Evolutionary conservation across 768 basidiomycete species (phyloP).

Genomic region (Hypholoma fasciculare): DNA sequence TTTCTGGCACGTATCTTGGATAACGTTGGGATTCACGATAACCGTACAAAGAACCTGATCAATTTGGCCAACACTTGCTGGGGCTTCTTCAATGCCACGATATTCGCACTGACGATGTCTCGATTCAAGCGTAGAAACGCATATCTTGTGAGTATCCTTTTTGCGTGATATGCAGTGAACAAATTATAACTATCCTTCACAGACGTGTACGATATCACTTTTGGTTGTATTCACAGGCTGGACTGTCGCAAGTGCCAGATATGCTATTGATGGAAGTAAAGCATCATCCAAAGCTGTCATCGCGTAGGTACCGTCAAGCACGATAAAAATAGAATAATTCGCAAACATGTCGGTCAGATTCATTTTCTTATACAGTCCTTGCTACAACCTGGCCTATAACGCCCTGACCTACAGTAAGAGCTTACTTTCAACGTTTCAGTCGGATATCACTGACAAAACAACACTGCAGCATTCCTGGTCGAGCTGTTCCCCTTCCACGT

Average conservation of each 20-base stretch:
- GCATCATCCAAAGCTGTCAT: constrained; percentile 50
- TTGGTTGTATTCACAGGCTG: constrained; percentile 49
- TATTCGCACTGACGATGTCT: constrained; percentile 48
- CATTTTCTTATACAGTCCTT: constrained; percentile 57
- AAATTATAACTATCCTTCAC: neutral
- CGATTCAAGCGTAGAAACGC: constrained; percentile 47
- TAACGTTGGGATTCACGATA: constrained; percentile 50
- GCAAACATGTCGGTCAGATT: constrained; percentile 32
- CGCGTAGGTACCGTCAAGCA: constrained; percentile 32
- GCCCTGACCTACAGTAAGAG: constrained; percentile 53
- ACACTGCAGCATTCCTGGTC: constrained; percentile 53
- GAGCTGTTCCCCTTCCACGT: constrained; percentile 67
- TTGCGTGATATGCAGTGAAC: neutral
- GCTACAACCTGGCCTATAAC: constrained; percentile 57
- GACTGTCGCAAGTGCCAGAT: constrained; percentile 55
- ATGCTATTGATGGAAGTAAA: constrained; percentile 39
- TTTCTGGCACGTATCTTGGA: constrained; percentile 57
- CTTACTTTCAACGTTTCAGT: neutral
- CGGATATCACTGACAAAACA: neutral
- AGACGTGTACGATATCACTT: constrained; percentile 48
- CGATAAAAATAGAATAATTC: neutral
- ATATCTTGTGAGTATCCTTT: constrained; percentile 41
- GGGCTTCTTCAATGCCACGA: constrained; percentile 54
- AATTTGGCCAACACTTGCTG: constrained; percentile 55
- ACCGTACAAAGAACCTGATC: constrained; percentile 54